Conservation (phyloP, 768 basidiomycete species). For the Mycena floridula region DNA sequence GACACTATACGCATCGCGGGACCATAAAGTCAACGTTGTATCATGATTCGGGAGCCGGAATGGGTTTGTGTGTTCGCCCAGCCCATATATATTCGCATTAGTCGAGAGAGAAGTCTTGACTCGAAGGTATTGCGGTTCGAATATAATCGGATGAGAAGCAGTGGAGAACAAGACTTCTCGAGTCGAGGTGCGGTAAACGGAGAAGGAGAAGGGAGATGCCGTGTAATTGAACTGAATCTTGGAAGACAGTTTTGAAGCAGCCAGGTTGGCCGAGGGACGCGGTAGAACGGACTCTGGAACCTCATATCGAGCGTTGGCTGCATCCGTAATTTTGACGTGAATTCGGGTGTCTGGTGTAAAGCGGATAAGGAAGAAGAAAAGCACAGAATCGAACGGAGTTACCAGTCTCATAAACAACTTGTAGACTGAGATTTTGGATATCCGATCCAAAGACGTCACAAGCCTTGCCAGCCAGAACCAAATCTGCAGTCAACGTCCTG, state of each 20-base stretch:
- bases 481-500: conserved; percentile 40
- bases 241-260: conserved; percentile 24
- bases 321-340: conserved; percentile 58
- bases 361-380: neutral
- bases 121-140: conserved; percentile 72
- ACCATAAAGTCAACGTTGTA: conserved; percentile 52
- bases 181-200: conserved; percentile 41
- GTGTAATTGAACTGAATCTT: conserved; percentile 58
- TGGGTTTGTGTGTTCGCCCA: conserved; percentile 67
- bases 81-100: conserved; percentile 67
- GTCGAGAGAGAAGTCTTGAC: conserved; percentile 56
- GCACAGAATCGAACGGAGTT: conserved; percentile 7
- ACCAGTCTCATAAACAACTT: conserved; percentile 58
- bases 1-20: conserved; percentile 57
- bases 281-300: conserved; percentile 59
- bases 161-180: conserved; percentile 59
- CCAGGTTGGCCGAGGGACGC: conserved; percentile 32
- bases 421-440: conserved; percentile 37
- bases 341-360: conserved; percentile 41
- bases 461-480: conserved; percentile 42
- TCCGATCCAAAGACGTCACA: conserved; percentile 61
- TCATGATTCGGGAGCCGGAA: conserved; percentile 52
- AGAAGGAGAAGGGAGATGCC: conserved; percentile 54
- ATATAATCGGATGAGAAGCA: conserved; percentile 55
- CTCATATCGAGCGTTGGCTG: conserved; percentile 46